These are phyloP conservation scores for Anthracocystis panici-leucophaei DNA, from an alignment of 1,284 basidiomycete genomes.

Conservation along the genomic window DNA sequence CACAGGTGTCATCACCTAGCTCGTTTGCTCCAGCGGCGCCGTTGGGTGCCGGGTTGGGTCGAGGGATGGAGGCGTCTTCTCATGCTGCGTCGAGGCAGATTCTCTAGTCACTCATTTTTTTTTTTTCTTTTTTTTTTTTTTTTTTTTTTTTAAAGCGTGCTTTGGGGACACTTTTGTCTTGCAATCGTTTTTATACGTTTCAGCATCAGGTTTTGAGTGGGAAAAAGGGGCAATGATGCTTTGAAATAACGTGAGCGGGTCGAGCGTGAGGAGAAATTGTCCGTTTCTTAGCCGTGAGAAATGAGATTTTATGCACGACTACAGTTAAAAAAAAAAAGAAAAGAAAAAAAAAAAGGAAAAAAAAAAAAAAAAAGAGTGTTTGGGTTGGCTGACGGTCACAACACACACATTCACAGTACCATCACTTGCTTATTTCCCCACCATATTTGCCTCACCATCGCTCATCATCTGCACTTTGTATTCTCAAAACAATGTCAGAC, in stretches of 20 bases:
- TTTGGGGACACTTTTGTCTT: neutral
- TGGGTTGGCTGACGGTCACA: neutral
- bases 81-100: conserved; percentile 28
- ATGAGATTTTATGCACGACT: no score
- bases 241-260: no score
- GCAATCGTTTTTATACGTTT: neutral
- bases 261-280: no score
- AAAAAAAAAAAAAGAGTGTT: no score
- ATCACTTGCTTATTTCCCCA: neutral
- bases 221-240: neutral
- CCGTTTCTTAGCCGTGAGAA: no score
- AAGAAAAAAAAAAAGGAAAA: no score
- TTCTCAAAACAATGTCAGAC: neutral
- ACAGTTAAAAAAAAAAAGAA: no score
- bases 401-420: neutral
- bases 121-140: neutral
- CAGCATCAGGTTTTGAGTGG: neutral
- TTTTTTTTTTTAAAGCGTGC: neutral
- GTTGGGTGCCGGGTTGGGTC: conserved; percentile 28
- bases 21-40: conserved; percentile 33
- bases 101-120: conserved; percentile 13
- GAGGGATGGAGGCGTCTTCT: conserved; percentile 18
- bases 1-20: conserved; percentile 26
- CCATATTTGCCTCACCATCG: neutral
- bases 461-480: neutral